Evolutionary conservation across 805 yeast species (phyloP).

Genomic region (Candida loeiensis): DNA sequence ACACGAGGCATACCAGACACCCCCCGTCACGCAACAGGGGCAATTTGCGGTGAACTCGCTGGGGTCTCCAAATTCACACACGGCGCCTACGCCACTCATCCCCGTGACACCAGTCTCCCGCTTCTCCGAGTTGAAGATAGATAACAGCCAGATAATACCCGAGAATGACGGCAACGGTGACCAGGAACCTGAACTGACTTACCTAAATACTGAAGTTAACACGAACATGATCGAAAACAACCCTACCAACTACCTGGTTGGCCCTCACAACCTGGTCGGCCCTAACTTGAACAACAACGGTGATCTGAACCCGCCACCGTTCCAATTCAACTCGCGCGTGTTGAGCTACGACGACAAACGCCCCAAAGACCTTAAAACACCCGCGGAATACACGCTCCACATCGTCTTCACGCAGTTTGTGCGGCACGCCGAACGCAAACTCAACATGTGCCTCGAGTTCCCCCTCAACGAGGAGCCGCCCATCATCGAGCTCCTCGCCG

Average conservation of each 20-base stretch:
- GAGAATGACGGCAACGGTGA: not conserved
- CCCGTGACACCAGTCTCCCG: slow-evolving; percentile 1
- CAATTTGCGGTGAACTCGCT: not conserved
- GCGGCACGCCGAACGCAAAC: slow-evolving; percentile 84
- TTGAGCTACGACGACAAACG: slow-evolving; percentile 1
- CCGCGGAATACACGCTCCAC: slow-evolving; percentile 89
- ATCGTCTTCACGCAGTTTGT: slow-evolving; percentile 94
- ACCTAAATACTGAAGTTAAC: not conserved
- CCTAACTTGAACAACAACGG: not conserved
- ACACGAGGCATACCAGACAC: not conserved
- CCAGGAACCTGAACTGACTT: not conserved
- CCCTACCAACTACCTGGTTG: not conserved
- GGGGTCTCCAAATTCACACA: not conserved
- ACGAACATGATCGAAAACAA: not conserved
- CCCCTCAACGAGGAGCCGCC: slow-evolving; percentile 74
- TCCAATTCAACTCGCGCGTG: slow-evolving; percentile 3
- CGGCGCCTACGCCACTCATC: slow-evolving; percentile 7
- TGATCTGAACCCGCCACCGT: not conserved
- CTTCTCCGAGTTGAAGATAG: slow-evolving; percentile 1
- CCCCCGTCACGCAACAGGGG: not conserved
- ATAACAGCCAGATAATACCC: not conserved
- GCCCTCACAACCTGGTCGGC: not conserved
- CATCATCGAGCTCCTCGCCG: slow-evolving; percentile 70
- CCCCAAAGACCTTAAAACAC: slow-evolving; percentile 41
- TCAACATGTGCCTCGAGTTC: slow-evolving; percentile 64